Evolutionary conservation across 1,284 basidiomycete genomes (phyloP).

Genomic region (Agroathelia rolfsii): DNA sequence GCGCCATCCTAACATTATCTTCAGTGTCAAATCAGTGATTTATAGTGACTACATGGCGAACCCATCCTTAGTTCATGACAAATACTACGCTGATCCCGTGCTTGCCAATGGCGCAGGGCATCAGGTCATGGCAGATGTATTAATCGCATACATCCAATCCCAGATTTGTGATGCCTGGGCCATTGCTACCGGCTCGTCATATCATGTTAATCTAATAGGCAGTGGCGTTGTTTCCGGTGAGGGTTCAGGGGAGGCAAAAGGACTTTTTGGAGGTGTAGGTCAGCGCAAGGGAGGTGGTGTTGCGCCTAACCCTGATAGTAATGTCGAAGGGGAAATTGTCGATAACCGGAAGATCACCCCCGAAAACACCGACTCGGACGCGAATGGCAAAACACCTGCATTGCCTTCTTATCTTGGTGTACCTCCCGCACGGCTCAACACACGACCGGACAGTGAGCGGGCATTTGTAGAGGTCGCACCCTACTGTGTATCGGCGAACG

Average conservation of each 20-base stretch:
- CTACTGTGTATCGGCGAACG: slow-evolving; percentile 87
- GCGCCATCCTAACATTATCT: not conserved
- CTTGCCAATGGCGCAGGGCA: slow-evolving; percentile 79
- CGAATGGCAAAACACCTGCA: slow-evolving; percentile 17
- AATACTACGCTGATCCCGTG: slow-evolving; percentile 75
- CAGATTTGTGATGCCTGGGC: slow-evolving; percentile 84
- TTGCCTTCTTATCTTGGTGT: slow-evolving; percentile 39
- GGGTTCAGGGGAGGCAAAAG: slow-evolving; percentile 32
- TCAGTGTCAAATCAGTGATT: slow-evolving; percentile 69
- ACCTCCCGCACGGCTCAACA: slow-evolving; percentile 65
- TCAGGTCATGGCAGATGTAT: slow-evolving; percentile 74
- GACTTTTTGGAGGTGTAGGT: slow-evolving; percentile 67
- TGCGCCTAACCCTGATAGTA: slow-evolving; percentile 18
- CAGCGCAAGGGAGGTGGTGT: slow-evolving; percentile 48
- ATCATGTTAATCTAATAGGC: slow-evolving; percentile 45
- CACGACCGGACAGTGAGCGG: slow-evolving; percentile 45
- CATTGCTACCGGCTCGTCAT: slow-evolving; percentile 56
- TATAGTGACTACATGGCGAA: slow-evolving; percentile 76
- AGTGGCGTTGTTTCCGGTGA: slow-evolving; percentile 26
- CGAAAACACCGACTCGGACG: slow-evolving; percentile 13
- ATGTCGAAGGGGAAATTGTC: slow-evolving; percentile 20
- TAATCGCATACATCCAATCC: slow-evolving; percentile 79
- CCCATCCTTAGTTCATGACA: slow-evolving; percentile 55
- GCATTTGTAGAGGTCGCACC: slow-evolving; percentile 81
- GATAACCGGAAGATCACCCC: slow-evolving; percentile 15